phyloP scores from a whole-genome alignment of 2,329 filamentous ascomycete genomes.

The Graphiopsis chlorocephala region DNA sequence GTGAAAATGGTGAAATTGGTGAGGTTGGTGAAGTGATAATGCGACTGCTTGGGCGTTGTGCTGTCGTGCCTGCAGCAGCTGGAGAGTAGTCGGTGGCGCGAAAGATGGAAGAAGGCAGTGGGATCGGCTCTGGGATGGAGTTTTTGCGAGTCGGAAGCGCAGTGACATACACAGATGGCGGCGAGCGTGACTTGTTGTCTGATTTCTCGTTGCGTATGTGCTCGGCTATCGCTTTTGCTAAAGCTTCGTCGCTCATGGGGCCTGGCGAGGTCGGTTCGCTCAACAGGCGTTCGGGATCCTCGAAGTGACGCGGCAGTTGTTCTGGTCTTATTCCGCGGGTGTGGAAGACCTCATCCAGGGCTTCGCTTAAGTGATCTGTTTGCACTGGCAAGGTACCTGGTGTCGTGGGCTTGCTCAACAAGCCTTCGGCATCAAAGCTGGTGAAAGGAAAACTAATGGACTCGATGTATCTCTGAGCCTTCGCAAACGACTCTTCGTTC shows the following conservation, averaged over 20 bases:
- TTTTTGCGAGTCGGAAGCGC: neutral
- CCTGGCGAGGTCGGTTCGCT: neutral
- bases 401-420: constrained; percentile 1
- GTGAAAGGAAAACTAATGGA: neutral
- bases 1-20: neutral
- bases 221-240: neutral
- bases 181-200: neutral
- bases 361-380: neutral
- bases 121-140: neutral
- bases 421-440: neutral
- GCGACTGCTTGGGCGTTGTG: neutral
- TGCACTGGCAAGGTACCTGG: neutral
- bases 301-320: neutral
- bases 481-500: neutral
- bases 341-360: neutral
- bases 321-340: neutral
- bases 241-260: neutral
- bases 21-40: too few relatives aligned
- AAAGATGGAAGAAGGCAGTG: constrained; percentile 3
- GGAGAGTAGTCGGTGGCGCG: constrained; percentile 6
- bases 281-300: neutral
- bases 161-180: neutral
- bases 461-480: neutral
- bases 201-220: neutral
- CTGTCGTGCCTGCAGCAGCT: neutral